Percentiles rank a stretch among this genome's conserved stretches.
These are phyloP conservation scores for Ceriops tagal DNA, from an alignment of 345 rosid genomes.

Conservation along the genomic window DNA sequence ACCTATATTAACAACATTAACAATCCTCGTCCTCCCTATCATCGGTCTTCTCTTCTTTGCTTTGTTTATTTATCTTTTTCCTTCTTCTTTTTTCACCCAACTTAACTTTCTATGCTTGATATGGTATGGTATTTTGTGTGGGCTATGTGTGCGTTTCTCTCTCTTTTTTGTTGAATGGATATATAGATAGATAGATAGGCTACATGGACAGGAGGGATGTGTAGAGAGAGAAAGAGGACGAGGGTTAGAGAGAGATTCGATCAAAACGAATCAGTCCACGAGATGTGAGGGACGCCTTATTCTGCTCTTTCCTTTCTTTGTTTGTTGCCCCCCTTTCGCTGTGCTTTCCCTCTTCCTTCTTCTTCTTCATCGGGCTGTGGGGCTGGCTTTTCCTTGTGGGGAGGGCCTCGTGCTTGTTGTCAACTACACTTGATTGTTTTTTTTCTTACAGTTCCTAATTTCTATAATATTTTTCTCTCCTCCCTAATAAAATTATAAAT, in stretches of 20 bases:
- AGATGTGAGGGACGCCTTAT: slow-evolving; percentile 17
- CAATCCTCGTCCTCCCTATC: neutral
- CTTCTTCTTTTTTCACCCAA: neutral
- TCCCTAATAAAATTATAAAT: no score
- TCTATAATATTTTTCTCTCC: no score
- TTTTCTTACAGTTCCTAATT: no score
- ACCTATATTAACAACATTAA: neutral
- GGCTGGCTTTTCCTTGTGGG: slow-evolving; percentile 18
- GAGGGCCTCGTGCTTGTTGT: slow-evolving; percentile 8
- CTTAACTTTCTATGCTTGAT: neutral
- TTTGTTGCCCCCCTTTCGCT: neutral
- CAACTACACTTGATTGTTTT: no score
- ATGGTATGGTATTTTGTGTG: no score
- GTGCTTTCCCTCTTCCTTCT: slow-evolving; percentile 11
- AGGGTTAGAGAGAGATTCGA: slow-evolving; percentile 15
- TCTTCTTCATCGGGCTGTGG: slow-evolving; percentile 11
- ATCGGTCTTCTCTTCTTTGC: no score
- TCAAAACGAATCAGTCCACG: slow-evolving; percentile 20
- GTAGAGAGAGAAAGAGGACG: neutral
- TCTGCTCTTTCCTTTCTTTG: slow-evolving; percentile 20
- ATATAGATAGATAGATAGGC: no score
- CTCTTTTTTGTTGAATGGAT: neutral
- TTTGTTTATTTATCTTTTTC: neutral
- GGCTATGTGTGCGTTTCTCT: no score
- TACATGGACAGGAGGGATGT: neutral